Conservation (phyloP, 805 yeast genomes). For the Saturnispora diversa region DNA sequence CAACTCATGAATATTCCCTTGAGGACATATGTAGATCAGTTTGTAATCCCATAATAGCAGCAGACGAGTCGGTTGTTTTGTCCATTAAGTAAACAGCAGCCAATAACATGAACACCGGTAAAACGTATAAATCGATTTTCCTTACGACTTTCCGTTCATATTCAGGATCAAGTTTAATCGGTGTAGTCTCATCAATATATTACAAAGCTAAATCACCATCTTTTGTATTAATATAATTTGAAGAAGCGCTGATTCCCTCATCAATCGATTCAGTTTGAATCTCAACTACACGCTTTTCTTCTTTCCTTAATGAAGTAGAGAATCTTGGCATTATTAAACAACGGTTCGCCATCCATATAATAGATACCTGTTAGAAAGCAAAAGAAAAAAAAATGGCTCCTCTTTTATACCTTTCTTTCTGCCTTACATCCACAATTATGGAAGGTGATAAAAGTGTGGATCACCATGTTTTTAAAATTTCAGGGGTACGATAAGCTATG, state of each 20-base stretch:
- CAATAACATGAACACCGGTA: conserved; percentile 43
- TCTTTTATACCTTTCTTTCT: too few species aligned
- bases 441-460: too few species aligned
- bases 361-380: too few species aligned
- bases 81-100: conserved; percentile 55
- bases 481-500: not conserved
- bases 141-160: conserved; percentile 9
- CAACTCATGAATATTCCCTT: conserved; percentile 27
- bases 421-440: too few species aligned
- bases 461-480: too few species aligned
- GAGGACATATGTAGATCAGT: conserved; percentile 43
- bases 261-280: too few species aligned
- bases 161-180: conserved; percentile 9
- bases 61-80: conserved; percentile 44
- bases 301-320: too few species aligned
- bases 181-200: conserved; percentile 8
- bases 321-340: too few species aligned
- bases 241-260: too few species aligned
- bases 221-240: conserved; percentile 12
- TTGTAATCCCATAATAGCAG: conserved; percentile 50
- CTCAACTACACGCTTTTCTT: too few species aligned
- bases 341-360: too few species aligned
- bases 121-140: conserved; percentile 43
- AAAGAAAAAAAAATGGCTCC: too few species aligned
- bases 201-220: conserved; percentile 15